These are phyloP conservation scores for Aphanomyces cochlioides DNA, from an alignment of 352 stramenopile genomes.

Conservation along the genomic window DNA sequence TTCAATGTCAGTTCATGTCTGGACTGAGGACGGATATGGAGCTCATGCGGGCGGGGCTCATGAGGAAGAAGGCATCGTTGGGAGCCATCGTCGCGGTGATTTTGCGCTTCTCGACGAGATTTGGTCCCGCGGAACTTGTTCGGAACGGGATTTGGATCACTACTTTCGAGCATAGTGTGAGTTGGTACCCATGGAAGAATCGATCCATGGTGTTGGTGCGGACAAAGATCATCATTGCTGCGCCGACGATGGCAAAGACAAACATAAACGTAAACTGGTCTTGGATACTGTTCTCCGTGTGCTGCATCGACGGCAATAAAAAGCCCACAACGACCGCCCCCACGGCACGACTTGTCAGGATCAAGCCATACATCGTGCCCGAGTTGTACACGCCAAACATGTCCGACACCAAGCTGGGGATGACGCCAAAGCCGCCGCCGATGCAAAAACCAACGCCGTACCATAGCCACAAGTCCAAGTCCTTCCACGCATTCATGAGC, in stretches of 20 bases:
- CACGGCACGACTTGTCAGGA: conserved; percentile 28
- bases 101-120: too few species aligned
- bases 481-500: background rate
- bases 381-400: conserved; percentile 34
- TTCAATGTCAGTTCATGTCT: too few species aligned
- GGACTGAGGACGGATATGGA: too few species aligned
- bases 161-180: conserved; percentile 8
- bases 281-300: background rate
- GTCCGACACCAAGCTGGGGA: conserved; percentile 31
- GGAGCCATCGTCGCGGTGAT: too few species aligned
- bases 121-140: too few species aligned
- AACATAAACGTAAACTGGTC: conserved; percentile 12
- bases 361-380: conserved; percentile 33
- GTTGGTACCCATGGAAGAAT: conserved; percentile 24
- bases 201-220: conserved; percentile 20
- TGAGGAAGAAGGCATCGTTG: too few species aligned
- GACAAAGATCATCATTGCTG: background rate
- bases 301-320: background rate
- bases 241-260: background rate
- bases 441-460: conserved; percentile 28
- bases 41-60: too few species aligned
- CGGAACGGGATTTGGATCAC: background rate
- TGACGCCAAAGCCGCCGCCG: conserved; percentile 27
- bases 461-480: conserved; percentile 1
- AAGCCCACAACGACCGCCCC: conserved; percentile 25